phyloP scores from a whole-genome alignment of 441 rosid species.

The Erodium trifolium region DNA sequence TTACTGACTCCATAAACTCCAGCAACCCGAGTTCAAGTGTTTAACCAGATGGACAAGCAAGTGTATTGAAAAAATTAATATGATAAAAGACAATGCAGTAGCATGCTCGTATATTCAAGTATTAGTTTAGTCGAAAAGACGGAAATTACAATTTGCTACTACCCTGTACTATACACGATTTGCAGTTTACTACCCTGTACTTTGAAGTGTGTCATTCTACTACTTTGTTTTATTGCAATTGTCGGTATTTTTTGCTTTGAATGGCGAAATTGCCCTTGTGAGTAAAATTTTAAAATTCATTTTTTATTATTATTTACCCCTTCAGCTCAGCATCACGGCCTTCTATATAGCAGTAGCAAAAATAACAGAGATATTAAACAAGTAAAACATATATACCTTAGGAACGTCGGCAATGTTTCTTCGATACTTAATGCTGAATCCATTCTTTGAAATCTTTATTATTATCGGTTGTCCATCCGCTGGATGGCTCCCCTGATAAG shows the following conservation, averaged over 20 bases:
- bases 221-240: too few relatives aligned
- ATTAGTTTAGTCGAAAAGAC: background rate
- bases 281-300: too few relatives aligned
- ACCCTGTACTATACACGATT: too few relatives aligned
- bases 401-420: background rate
- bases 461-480: conserved; percentile 3
- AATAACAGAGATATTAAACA: background rate
- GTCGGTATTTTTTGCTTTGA: too few relatives aligned
- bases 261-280: too few relatives aligned
- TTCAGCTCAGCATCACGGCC: background rate
- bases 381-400: conserved; percentile 6
- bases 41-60: too few relatives aligned
- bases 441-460: conserved; percentile 3
- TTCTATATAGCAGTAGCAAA: too few relatives aligned
- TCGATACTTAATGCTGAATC: conserved; percentile 6
- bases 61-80: background rate
- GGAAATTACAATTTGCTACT: background rate
- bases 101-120: background rate
- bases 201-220: too few relatives aligned
- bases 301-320: too few relatives aligned
- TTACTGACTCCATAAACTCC: too few relatives aligned
- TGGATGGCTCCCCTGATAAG: conserved; percentile 7
- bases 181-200: background rate
- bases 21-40: too few relatives aligned
- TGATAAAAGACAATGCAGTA: background rate